Conservation (phyloP, 768 basidiomycete species). For the Trametes villosa region DNA sequence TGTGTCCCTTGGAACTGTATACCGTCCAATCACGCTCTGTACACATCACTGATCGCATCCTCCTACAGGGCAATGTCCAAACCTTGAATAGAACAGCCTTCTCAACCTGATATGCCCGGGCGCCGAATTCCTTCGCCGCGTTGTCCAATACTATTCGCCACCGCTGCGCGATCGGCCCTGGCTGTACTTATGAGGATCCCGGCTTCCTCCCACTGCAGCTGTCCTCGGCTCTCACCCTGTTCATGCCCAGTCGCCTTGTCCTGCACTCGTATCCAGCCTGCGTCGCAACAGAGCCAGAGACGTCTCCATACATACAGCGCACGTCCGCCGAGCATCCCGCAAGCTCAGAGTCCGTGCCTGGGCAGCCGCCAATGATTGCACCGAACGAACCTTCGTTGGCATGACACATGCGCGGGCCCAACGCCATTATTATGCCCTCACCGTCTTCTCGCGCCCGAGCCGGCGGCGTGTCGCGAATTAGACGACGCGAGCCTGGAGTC, state of each 20-base stretch:
- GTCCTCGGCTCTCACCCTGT: not conserved
- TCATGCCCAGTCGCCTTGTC: not conserved
- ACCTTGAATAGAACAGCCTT: slow-evolving; percentile 14
- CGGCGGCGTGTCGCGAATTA: slow-evolving; percentile 8
- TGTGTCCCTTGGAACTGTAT: slow-evolving; percentile 4
- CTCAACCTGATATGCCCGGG: slow-evolving; percentile 11
- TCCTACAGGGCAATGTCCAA: slow-evolving; percentile 11
- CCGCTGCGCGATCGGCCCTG: slow-evolving; percentile 16
- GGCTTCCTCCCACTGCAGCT: not conserved
- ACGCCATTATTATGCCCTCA: slow-evolving; percentile 6
- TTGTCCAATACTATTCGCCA: not conserved
- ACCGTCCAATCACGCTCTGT: slow-evolving; percentile 6
- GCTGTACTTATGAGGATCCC: not conserved
- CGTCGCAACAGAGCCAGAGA: not conserved
- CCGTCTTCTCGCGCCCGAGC: slow-evolving; percentile 10
- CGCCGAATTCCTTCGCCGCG: slow-evolving; percentile 4
- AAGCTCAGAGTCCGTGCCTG: slow-evolving; percentile 7
- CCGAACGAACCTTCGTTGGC: slow-evolving; percentile 17
- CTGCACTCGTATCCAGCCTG: not conserved
- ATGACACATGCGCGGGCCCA: slow-evolving; percentile 10
- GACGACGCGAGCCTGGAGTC: slow-evolving; percentile 9
- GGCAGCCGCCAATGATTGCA: slow-evolving; percentile 3
- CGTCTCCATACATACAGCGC: not conserved
- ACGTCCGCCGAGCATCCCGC: not conserved
- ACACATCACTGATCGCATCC: slow-evolving; percentile 17